Base-by-base conservation (phyloP, 192 early-diverging fungal species). In the Funneliformis mosseae region DNA sequence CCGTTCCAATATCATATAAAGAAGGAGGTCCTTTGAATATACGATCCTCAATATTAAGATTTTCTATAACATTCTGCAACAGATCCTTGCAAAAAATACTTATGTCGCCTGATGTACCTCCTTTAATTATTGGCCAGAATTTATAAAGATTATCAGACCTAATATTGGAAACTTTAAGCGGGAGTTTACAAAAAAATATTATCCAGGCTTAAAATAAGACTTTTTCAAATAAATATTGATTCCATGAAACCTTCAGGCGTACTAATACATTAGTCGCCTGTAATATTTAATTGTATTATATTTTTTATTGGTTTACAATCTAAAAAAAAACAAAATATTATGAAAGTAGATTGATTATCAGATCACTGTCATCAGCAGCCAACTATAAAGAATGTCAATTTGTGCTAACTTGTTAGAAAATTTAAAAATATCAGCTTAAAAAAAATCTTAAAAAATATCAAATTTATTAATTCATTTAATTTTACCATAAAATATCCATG, bases 71-170 rank as follows among this genome's bases (percentile, higher is more conserved):
- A 73, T 48, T 73, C 5, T 25, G 5, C 1, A 73, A 50, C 0
- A 73, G 14, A 27, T 46, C 10, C 5, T 73, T 46, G 27, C 23
- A 73, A 16, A 73, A 73, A 23, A 16, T 11, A 48, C 14, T 28
- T 8, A 27, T 1, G 28, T 45, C 50, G 3, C 7, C 21, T 14
- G 71, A 73, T n/a, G n/a, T 28, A 28, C 14, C 50, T 55, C 18
- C 50, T 21, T 55, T 55, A 55, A 55, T 9, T 27, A 73, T 48
- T 27, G 71, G 71, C 71, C 71, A 73, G 28, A 73, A n/a, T 16
- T 55, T 12, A 21, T 55, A 55, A 18, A 55, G 5, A 55, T 55
- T 0, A 55, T 55, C 48, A 5, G 48, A 55, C 18, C 18, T 12
- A 21, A 55, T 55, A 18, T 55, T 55, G 21, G 4, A 18, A 33